Conservation (phyloP, 1,284 basidiomycete species). For the Rhodotorula sp. region DNA sequence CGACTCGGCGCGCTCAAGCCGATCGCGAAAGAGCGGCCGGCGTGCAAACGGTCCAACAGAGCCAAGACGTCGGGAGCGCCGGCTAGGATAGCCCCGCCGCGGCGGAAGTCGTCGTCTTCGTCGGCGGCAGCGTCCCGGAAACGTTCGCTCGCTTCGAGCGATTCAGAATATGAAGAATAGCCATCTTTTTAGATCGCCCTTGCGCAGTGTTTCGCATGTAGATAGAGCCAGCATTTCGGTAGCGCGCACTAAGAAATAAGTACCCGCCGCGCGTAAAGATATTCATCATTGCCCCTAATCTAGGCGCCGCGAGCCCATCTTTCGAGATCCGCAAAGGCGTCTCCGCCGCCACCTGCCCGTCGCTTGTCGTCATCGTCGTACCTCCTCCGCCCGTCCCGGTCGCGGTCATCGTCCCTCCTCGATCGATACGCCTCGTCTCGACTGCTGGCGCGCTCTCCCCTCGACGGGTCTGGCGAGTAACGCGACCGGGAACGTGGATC, state of each 20-base stretch:
- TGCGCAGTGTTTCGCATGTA: no score
- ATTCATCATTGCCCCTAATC: no score
- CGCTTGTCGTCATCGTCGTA: conserved; percentile 16
- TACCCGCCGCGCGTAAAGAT: no score
- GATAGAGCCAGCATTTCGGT: no score
- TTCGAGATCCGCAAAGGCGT: conserved; percentile 35
- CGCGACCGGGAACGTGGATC: conserved; percentile 27
- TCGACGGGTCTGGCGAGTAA: neutral
- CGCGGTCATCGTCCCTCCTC: neutral
- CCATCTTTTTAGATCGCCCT: no score
- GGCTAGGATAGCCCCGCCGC: no score
- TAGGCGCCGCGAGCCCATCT: conserved; percentile 13
- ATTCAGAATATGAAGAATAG: neutral
- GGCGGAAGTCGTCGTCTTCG: no score
- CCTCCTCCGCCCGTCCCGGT: neutral
- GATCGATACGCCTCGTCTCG: neutral
- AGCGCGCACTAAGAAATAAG: no score
- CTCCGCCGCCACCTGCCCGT: neutral
- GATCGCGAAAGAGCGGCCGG: conserved; percentile 24
- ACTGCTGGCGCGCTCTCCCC: neutral
- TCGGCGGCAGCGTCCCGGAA: neutral
- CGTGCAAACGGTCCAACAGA: conserved; percentile 6
- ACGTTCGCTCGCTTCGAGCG: neutral
- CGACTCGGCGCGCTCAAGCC: conserved; percentile 24
- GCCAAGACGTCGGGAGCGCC: no score